Conservation (phyloP, 1,284 basidiomycete species). For the Ceratobasidium sp. region DNA sequence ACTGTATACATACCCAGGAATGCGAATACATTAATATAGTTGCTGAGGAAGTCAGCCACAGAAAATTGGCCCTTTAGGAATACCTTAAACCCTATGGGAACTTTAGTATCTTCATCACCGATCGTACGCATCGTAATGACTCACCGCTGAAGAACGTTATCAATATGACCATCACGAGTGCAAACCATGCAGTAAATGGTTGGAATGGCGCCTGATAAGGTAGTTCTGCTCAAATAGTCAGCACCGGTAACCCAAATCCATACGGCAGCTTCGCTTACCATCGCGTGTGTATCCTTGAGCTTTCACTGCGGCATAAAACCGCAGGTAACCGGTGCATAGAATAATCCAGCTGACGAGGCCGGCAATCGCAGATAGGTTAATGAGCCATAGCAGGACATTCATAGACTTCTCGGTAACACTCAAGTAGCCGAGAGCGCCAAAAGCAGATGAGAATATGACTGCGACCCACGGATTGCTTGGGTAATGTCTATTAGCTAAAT, state of each 20-base stretch:
- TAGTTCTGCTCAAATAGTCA: constrained; percentile 44
- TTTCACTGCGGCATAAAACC: constrained; percentile 44
- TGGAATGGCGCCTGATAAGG: constrained; percentile 52
- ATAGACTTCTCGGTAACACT: constrained; percentile 42
- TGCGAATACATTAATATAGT: constrained; percentile 44
- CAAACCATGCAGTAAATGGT: constrained; percentile 49
- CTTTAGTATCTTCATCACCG: background rate
- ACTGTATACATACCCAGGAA: constrained; percentile 41
- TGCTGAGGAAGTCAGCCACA: constrained; percentile 41
- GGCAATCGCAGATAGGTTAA: constrained; percentile 44
- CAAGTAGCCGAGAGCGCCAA: constrained; percentile 44
- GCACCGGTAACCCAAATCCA: background rate
- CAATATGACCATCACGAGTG: constrained; percentile 39
- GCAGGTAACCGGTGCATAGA: constrained; percentile 44
- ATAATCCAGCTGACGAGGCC: constrained; percentile 45
- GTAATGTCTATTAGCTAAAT: background rate
- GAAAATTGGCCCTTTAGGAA: constrained; percentile 44
- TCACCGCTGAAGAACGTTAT: constrained; percentile 44
- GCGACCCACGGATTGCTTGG: constrained; percentile 48
- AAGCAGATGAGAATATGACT: constrained; percentile 43
- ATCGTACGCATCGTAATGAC: background rate
- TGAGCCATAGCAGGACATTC: constrained; percentile 44
- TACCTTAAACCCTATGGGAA: constrained; percentile 42
- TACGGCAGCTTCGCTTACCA: constrained; percentile 37
- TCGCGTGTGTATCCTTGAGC: constrained; percentile 45